Percentiles rank a stretch among this genome's conserved stretches.
Evolutionary conservation across 1,284 basidiomycete genomes (phyloP).

Genomic region (Pseudozyma hubeiensis): DNA sequence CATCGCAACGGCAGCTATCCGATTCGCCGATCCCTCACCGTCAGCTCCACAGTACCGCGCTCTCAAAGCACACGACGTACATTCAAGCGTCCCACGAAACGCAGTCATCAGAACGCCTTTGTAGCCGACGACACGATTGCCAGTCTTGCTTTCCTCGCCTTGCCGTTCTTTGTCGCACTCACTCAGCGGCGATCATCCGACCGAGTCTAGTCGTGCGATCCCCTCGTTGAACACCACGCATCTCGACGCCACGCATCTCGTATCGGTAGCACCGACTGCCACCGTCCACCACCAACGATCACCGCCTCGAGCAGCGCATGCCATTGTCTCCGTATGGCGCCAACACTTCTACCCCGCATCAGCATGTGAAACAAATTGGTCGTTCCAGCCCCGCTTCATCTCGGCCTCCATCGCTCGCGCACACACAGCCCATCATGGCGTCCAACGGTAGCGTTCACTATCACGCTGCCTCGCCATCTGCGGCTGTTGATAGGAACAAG

Average conservation of each 20-base stretch:
- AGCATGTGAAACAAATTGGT: constrained; percentile 37
- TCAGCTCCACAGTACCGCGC: too few relatives aligned
- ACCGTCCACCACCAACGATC: background rate
- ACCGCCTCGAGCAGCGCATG: constrained; percentile 18
- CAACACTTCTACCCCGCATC: constrained; percentile 10
- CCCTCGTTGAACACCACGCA: background rate
- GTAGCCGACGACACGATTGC: too few relatives aligned
- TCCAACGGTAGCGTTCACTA: constrained; percentile 25
- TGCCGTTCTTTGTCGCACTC: too few relatives aligned
- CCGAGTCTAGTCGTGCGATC: background rate
- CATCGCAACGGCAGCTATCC: background rate
- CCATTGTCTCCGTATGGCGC: constrained; percentile 38
- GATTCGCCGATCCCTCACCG: background rate
- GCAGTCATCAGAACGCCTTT: too few relatives aligned
- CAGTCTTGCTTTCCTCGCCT: too few relatives aligned
- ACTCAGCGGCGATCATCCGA: background rate
- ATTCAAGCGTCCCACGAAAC: too few relatives aligned
- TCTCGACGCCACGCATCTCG: too few relatives aligned
- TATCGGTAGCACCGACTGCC: too few relatives aligned
- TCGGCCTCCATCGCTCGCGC: constrained; percentile 1
- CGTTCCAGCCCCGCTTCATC: constrained; percentile 5
- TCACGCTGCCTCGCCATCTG: constrained; percentile 9
- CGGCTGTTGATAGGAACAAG: constrained; percentile 15
- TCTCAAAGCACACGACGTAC: too few relatives aligned
- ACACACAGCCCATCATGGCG: constrained; percentile 16